phyloP scores from a whole-genome alignment of 257 asterid species.

The Solanum clarkiae region DNA sequence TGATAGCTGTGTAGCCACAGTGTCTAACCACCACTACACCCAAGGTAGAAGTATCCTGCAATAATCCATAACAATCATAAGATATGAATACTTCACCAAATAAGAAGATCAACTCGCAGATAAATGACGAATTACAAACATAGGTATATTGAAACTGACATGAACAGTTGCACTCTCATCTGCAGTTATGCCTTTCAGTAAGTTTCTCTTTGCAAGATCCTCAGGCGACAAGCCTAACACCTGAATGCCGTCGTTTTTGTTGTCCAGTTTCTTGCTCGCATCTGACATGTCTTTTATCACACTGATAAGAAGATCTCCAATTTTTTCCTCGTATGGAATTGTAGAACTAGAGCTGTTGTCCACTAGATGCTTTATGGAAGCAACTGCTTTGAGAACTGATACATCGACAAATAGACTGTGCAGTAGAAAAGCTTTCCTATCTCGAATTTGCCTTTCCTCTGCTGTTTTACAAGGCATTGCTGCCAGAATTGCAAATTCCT shows the following conservation, averaged over 20 bases:
- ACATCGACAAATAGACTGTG: slow-evolving; percentile 89
- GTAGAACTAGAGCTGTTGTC: slow-evolving; percentile 36
- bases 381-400: slow-evolving; percentile 69
- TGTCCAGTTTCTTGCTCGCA: slow-evolving; percentile 44
- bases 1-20: slow-evolving; percentile 76
- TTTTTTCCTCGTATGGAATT: slow-evolving; percentile 39
- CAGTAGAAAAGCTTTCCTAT: slow-evolving; percentile 91
- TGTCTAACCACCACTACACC: slow-evolving; percentile 68
- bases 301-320: slow-evolving; percentile 64
- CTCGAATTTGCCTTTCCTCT: slow-evolving; percentile 88
- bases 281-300: slow-evolving; percentile 60
- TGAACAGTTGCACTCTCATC: slow-evolving; percentile 86
- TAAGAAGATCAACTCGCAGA: neutral
- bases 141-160: slow-evolving; percentile 32
- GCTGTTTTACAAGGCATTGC: slow-evolving; percentile 81
- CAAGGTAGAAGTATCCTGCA: slow-evolving; percentile 80
- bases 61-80: neutral
- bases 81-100: neutral
- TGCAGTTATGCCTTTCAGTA: slow-evolving; percentile 90
- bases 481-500: slow-evolving; percentile 71
- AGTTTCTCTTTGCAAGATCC: slow-evolving; percentile 60
- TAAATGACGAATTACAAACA: neutral
- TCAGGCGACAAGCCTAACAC: slow-evolving; percentile 22
- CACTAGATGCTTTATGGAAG: slow-evolving; percentile 57
- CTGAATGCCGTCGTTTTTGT: slow-evolving; percentile 38